Base-by-base conservation (phyloP, 2,329 filamentous ascomycete genomes). In the Aspergillus glaucus region DNA sequence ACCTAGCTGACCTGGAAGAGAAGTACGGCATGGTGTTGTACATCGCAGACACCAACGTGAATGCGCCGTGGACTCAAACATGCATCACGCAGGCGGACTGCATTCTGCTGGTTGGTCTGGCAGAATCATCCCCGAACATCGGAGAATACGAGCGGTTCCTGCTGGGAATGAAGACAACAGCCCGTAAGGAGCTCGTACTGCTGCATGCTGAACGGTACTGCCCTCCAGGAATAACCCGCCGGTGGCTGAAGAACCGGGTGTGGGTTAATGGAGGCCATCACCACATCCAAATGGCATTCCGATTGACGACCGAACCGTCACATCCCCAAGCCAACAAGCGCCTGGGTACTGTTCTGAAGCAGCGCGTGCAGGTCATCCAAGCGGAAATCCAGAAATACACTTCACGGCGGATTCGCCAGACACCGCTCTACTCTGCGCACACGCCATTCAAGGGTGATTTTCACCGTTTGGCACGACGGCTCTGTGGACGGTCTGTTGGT, bases 221-320 rank as follows among this genome's bases (percentile, higher is more conserved):
- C 40, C 78, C 81, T 0, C 85, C 90, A 4, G 93, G 93, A 0
- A 68, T 95, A 32, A 96, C 93, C 0, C 78, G 93, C 45, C 82
- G 86, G 28, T 98, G 93, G 93, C 73, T 98, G 12, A 83, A 85
- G 53, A 96, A 95, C 61, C 85, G 93, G 1, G 84, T 95, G 53
- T 98, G 93, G 93, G 93, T 98, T 68, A 98, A 97, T 57, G 93
- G 93, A 14, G 92, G 92, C 4, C 94, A 98, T 65, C 93, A 95
- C 63, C 93, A 98, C 59, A 87, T 98, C 10, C 93, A 98, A 62
- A 97, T 98, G 93, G 79, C 87, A 0, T 92, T 93, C 66, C 82
- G 86, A 36, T 79, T 85, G 3, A 85, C 87, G 42, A 75, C 85
- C 1, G 85, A 95, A 55, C 87, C 90, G 2, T 81, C 87, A 0